A percentile compares a stretch with the other conserved stretches of the same genome.
Evolutionary conservation across 2,329 filamentous ascomycete species (phyloP).

Genomic region (Monosporascus ibericus): DNA sequence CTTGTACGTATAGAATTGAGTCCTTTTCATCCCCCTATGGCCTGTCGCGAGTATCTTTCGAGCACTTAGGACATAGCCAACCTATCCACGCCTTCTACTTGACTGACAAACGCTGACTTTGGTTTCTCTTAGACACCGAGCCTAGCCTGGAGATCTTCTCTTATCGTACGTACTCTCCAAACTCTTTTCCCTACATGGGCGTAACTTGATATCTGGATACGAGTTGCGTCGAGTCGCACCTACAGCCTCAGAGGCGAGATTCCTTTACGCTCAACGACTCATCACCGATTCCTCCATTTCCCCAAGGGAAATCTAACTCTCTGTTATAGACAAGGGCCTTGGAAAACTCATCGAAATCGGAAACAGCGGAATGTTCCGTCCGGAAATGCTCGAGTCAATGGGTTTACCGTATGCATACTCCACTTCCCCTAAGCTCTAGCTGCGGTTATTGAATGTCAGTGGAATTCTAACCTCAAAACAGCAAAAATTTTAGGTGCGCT

Average conservation of each 20-base stretch:
- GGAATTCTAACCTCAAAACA: conserved; percentile 1
- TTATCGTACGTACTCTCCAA: conserved; percentile 44
- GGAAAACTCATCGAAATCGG: conserved; percentile 95
- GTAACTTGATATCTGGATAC: not conserved
- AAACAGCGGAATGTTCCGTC: conserved; percentile 97
- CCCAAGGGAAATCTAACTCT: not conserved
- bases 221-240: too few relatives aligned
- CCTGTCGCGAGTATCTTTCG: too few relatives aligned
- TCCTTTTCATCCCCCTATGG: not conserved
- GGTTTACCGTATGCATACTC: conserved; percentile 55
- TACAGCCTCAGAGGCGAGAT: too few relatives aligned
- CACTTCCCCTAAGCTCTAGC: not conserved
- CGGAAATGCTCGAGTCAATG: conserved; percentile 95
- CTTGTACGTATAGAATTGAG: conserved; percentile 44
- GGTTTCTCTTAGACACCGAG: conserved; percentile 60
- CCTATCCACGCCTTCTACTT: not conserved
- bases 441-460: conserved; percentile 1
- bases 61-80: too few relatives aligned
- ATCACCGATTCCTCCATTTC: too few relatives aligned
- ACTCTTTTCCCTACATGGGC: not conserved
- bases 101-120: conserved; percentile 1
- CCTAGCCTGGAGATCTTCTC: conserved; percentile 98
- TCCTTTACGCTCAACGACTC: not conserved
- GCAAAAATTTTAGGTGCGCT: too few relatives aligned
- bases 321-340: conserved; percentile 59